Evolutionary conservation across 192 early-diverging fungal genomes (phyloP).

Genomic region (Endogone sp.): DNA sequence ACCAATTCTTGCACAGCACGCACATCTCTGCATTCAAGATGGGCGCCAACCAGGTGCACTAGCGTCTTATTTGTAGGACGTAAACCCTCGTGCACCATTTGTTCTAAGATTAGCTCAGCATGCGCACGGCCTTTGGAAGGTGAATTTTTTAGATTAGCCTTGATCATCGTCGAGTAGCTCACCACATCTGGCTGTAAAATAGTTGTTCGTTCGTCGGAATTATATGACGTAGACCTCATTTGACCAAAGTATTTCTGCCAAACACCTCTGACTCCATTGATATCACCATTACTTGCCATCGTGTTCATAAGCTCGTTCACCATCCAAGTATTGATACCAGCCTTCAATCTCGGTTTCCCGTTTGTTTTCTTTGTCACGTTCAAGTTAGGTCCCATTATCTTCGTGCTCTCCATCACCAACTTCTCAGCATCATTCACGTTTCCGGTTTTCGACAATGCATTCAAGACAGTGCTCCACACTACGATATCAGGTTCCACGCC

Average conservation of each 20-base stretch:
- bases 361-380: background rate
- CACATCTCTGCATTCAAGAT: background rate
- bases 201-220: background rate
- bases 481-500: background rate
- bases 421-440: background rate
- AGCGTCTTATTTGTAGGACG: background rate
- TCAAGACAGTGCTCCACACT: background rate
- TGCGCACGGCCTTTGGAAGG: background rate
- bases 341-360: background rate
- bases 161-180: background rate
- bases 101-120: background rate
- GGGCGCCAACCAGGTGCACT: background rate
- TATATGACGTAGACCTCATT: background rate
- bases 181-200: background rate
- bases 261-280: background rate
- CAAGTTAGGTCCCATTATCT: background rate
- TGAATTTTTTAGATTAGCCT: background rate
- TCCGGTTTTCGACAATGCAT: background rate
- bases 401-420: background rate
- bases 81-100: background rate
- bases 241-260: background rate
- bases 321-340: background rate
- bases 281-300: background rate
- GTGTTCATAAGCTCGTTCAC: background rate
- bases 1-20: background rate